phyloP scores from a whole-genome alignment of 2,329 filamentous ascomycete genomes.

The Cladophialophora exuberans region DNA sequence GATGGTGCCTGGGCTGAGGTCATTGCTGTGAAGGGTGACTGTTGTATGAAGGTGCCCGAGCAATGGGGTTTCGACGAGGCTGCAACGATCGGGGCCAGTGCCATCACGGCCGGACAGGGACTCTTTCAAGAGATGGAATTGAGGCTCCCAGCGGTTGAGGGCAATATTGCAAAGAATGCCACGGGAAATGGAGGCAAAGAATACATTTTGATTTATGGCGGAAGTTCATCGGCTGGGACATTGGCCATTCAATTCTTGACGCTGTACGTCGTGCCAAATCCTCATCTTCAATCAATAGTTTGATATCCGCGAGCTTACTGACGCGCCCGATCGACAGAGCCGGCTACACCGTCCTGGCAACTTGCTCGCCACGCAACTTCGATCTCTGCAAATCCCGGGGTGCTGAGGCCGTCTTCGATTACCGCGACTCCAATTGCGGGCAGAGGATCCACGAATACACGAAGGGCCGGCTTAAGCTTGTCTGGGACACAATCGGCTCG shows the following conservation, averaged over 20 bases:
- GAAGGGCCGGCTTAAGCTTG: conserved; percentile 42
- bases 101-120: conserved; percentile 54
- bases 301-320: not conserved
- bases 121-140: conserved; percentile 40
- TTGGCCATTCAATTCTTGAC: conserved; percentile 45
- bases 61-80: conserved; percentile 56
- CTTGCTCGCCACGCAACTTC: conserved; percentile 48
- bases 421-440: conserved; percentile 41
- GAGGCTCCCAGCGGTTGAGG: conserved; percentile 13
- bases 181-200: conserved; percentile 29
- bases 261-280: conserved; percentile 33
- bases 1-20: conserved; percentile 60
- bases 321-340: conserved; percentile 21
- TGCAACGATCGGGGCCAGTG: conserved; percentile 55
- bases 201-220: conserved; percentile 43
- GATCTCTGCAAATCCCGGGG: conserved; percentile 49
- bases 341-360: conserved; percentile 46
- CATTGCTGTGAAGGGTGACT: conserved; percentile 55
- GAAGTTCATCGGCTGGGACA: conserved; percentile 42
- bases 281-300: not conserved
- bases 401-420: conserved; percentile 50
- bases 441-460: conserved; percentile 38
- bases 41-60: conserved; percentile 53
- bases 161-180: conserved; percentile 16
- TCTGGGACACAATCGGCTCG: conserved; percentile 42